Conservation (phyloP, 2,329 filamentous ascomycete species). For the Westerdykella sp. region DNA sequence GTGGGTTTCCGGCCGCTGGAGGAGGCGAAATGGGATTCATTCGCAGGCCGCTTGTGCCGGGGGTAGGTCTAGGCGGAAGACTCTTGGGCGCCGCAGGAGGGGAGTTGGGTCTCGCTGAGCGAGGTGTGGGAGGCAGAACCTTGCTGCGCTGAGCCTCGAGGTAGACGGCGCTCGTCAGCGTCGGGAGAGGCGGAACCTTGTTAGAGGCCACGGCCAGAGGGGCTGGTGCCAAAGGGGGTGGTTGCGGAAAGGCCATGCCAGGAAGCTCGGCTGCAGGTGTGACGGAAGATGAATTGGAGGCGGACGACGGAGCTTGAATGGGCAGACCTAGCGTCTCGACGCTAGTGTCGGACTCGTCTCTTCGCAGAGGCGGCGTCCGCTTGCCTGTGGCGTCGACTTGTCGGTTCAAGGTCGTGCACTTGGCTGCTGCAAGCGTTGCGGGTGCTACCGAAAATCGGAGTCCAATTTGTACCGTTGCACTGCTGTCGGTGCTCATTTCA, state of each 20-base stretch:
- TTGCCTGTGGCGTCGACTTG: conserved; percentile 6
- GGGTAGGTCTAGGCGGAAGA: conserved; percentile 6
- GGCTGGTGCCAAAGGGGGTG: conserved; percentile 10
- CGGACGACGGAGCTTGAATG: conserved; percentile 21
- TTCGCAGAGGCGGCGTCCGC: conserved; percentile 14
- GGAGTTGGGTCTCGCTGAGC: conserved; percentile 6
- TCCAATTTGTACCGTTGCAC: conserved; percentile 66
- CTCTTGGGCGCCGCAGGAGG: conserved; percentile 4
- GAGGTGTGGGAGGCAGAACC: conserved; percentile 27
- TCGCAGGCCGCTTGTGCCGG: conserved; percentile 23
- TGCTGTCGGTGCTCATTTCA: conserved; percentile 58
- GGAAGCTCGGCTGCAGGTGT: conserved; percentile 8
- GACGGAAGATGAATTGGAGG: conserved; percentile 4
- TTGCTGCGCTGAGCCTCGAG: conserved; percentile 31
- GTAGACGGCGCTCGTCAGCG: conserved; percentile 25
- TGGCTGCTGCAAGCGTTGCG: conserved; percentile 31
- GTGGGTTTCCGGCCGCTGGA: background rate
- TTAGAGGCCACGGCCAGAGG: conserved; percentile 13
- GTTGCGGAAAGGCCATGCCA: conserved; percentile 15
- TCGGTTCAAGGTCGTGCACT: conserved; percentile 20
- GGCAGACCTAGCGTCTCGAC: conserved; percentile 24
- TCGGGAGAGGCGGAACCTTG: conserved; percentile 11
- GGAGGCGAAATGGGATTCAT: conserved; percentile 33
- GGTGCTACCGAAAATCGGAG: conserved; percentile 55
- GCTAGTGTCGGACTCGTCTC: conserved; percentile 22